Percentiles rank a stretch among this genome's conserved stretches.
phyloP scores from a whole-genome alignment of 2,329 filamentous ascomycete species.

The Tolypocladium ovalisporum region DNA sequence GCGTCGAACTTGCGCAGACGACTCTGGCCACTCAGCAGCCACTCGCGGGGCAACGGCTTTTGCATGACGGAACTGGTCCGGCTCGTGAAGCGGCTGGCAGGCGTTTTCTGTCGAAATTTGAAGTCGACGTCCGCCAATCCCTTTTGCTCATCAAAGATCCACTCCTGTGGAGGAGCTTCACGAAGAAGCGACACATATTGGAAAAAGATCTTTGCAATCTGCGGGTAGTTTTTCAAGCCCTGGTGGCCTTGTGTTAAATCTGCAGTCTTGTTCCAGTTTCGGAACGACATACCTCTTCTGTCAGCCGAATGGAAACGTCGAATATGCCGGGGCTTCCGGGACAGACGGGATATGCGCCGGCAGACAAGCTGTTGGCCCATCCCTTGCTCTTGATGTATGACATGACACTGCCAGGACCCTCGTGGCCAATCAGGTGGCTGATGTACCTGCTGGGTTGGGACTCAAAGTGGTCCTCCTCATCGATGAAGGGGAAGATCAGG shows the following conservation, averaged over 20 bases:
- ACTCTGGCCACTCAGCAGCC: conserved; percentile 71
- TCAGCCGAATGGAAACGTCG: conserved; percentile 67
- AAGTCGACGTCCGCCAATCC: conserved; percentile 88
- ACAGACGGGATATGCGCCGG: conserved; percentile 65
- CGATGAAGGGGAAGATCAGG: conserved; percentile 73
- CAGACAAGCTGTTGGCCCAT: conserved; percentile 75
- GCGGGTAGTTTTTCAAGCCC: conserved; percentile 68
- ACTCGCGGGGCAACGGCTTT: conserved; percentile 74
- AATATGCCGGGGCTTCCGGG: conserved; percentile 70
- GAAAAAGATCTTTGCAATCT: conserved; percentile 76
- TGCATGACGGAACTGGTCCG: conserved; percentile 83
- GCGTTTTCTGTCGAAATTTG: conserved; percentile 86
- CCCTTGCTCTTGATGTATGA: conserved; percentile 83
- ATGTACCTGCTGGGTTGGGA: conserved; percentile 78
- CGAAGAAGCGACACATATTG: conserved; percentile 83
- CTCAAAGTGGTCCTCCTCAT: conserved; percentile 71
- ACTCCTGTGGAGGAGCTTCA: conserved; percentile 71
- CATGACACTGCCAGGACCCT: conserved; percentile 85
- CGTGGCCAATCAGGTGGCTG: conserved; percentile 81
- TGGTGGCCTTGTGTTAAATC: conserved; percentile 11
- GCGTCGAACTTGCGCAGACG: conserved; percentile 73
- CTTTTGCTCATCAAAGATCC: conserved; percentile 91
- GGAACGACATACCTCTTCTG: conserved; percentile 53
- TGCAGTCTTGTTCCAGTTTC: not conserved
- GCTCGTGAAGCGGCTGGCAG: conserved; percentile 82